Conservation (phyloP, 1,284 basidiomycete genomes). For the Fomes fomentarius region DNA sequence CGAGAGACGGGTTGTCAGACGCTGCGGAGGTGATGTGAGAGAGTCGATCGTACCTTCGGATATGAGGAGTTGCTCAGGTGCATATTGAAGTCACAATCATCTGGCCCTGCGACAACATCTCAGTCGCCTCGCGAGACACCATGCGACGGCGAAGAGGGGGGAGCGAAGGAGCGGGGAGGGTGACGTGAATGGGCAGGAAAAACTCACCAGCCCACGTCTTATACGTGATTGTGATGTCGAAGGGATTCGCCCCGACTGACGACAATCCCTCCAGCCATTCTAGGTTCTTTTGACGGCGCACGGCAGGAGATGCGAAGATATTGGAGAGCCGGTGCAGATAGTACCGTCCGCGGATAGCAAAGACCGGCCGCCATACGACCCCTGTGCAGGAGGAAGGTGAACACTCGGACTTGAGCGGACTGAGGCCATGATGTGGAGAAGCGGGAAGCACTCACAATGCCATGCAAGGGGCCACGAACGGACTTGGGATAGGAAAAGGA, state of each 20-base stretch:
- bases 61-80: conserved; percentile 82
- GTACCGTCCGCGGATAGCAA: conserved; percentile 41
- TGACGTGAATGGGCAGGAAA: conserved; percentile 14
- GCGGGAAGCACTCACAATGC: conserved; percentile 55
- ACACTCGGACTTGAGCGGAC: background rate
- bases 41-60: conserved; percentile 57
- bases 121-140: no score
- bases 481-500: conserved; percentile 53
- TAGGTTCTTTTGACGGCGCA: conserved; percentile 33
- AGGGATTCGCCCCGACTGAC: conserved; percentile 61
- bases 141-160: no score
- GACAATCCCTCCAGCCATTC: conserved; percentile 48
- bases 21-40: background rate
- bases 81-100: conserved; percentile 72
- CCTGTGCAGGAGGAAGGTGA: conserved; percentile 42
- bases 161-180: background rate
- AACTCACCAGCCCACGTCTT: conserved; percentile 58
- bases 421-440: background rate
- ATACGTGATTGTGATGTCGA: conserved; percentile 45
- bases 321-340: conserved; percentile 41
- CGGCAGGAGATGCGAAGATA: conserved; percentile 42
- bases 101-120: conserved; percentile 45
- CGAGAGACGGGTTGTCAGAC: background rate
- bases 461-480: conserved; percentile 65
- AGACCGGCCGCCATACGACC: conserved; percentile 56